Percentiles rank a stretch among this genome's conserved stretches.
phyloP scores from a whole-genome alignment of 2,329 filamentous ascomycete genomes.

The Onygena corvina region DNA sequence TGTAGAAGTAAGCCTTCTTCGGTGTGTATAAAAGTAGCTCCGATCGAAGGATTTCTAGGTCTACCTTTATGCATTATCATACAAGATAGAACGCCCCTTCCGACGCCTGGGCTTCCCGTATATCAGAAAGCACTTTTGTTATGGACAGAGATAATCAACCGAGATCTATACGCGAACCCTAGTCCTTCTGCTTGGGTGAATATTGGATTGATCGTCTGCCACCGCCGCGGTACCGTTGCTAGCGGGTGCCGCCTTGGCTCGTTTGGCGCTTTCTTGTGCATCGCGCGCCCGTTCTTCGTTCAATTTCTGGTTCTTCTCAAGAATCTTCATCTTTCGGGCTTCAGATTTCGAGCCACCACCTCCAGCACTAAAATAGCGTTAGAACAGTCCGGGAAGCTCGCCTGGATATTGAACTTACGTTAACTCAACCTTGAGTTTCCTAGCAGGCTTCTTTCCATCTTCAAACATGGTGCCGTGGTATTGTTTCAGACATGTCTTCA shows the following conservation, averaged over 20 bases:
- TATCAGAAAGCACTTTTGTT: not conserved
- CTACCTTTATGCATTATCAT: not conserved
- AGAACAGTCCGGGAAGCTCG: slow-evolving; percentile 1
- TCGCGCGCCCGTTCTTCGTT: slow-evolving; percentile 52
- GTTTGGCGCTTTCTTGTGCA: slow-evolving; percentile 38
- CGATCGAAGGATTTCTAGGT: not conserved
- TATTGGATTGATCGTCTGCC: slow-evolving; percentile 7
- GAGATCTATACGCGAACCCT: slow-evolving; percentile 6
- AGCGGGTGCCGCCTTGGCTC: slow-evolving; percentile 13
- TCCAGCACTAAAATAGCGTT: slow-evolving; percentile 49
- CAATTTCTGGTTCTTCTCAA: slow-evolving; percentile 74
- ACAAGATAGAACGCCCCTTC: not conserved
- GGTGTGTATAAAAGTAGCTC: too few species aligned
- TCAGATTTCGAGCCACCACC: slow-evolving; percentile 68
- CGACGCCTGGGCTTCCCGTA: not conserved
- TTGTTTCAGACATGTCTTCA: slow-evolving; percentile 83
- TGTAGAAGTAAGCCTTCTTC: too few species aligned
- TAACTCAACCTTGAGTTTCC: slow-evolving; percentile 85
- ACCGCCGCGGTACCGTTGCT: slow-evolving; percentile 6
- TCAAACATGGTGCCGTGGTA: slow-evolving; percentile 78
- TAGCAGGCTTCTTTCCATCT: slow-evolving; percentile 41
- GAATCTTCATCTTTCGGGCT: slow-evolving; percentile 61
- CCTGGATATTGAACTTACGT: slow-evolving; percentile 46
- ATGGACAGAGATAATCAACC: not conserved
- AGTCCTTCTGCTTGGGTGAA: slow-evolving; percentile 13